Conservation (phyloP, 768 basidiomycete genomes). For the Gelatoporia subvermispora region DNA sequence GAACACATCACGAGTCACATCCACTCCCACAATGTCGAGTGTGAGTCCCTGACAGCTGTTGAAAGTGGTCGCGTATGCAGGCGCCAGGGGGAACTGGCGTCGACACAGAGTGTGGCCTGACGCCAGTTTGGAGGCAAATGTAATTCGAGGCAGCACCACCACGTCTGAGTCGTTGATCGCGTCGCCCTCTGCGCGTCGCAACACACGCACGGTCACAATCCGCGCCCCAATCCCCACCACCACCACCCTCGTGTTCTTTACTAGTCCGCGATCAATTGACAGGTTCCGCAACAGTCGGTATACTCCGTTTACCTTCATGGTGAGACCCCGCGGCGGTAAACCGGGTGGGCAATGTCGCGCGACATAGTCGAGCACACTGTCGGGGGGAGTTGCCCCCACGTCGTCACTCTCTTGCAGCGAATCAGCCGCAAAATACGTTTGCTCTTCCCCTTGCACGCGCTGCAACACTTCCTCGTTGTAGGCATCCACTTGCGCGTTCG, state of each 20-base stretch:
- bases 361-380: constrained; percentile 15
- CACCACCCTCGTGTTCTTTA: constrained; percentile 31
- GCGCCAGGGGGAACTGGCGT: constrained; percentile 28
- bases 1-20: constrained; percentile 29
- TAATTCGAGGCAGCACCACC: constrained; percentile 17
- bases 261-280: constrained; percentile 26
- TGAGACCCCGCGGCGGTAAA: constrained; percentile 15
- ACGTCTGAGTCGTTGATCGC: constrained; percentile 6
- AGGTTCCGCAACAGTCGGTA: constrained; percentile 30
- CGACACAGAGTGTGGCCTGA: constrained; percentile 25
- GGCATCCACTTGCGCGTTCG: constrained; percentile 25
- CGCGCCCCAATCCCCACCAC: constrained; percentile 17
- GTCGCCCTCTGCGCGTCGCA: constrained; percentile 1
- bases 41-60: constrained; percentile 35
- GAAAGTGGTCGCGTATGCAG: constrained; percentile 34
- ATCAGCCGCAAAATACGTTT: constrained; percentile 16
- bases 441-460: constrained; percentile 10
- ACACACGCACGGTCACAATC: constrained; percentile 9
- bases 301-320: constrained; percentile 22
- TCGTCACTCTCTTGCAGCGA: constrained; percentile 15
- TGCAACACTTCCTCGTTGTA: constrained; percentile 25
- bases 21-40: constrained; percentile 28
- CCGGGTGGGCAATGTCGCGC: constrained; percentile 8
- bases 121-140: constrained; percentile 7
- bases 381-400: neutral